A percentile compares a stretch with the other conserved stretches of the same genome.
Evolutionary conservation across 495 filamentous ascomycete genomes (phyloP).

Genomic region (Halenospora varia): DNA sequence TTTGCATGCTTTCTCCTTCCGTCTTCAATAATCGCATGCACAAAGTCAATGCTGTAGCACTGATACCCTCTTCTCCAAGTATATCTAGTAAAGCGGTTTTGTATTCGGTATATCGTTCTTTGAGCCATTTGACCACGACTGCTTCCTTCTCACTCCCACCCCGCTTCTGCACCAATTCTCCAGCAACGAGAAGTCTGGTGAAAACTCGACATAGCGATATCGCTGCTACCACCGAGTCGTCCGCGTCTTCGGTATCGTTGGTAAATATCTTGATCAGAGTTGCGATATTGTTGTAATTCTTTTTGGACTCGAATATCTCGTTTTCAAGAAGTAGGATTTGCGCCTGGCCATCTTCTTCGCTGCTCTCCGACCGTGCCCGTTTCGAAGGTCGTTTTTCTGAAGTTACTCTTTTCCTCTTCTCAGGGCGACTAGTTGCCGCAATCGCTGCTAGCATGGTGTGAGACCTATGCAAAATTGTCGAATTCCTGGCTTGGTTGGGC

Average conservation of each 20-base stretch:
- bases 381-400: constrained; percentile 31
- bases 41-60: constrained; percentile 63
- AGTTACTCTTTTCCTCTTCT: constrained; percentile 42
- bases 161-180: constrained; percentile 59
- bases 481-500: not conserved
- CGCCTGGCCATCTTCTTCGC: constrained; percentile 44
- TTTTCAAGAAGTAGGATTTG: constrained; percentile 67
- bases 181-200: constrained; percentile 72
- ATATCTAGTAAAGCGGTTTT: constrained; percentile 50
- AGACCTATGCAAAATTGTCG: not conserved
- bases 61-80: constrained; percentile 46
- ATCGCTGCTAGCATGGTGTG: constrained; percentile 20
- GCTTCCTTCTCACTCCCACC: constrained; percentile 66
- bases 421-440: constrained; percentile 1
- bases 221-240: constrained; percentile 54
- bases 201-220: constrained; percentile 90
- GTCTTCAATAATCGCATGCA: constrained; percentile 81
- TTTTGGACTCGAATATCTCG: constrained; percentile 76
- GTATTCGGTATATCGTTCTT: constrained; percentile 67
- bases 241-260: constrained; percentile 29
- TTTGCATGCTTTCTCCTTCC: constrained; percentile 58
- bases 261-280: constrained; percentile 60
- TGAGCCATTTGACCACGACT: constrained; percentile 75
- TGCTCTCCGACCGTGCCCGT: constrained; percentile 38
- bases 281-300: constrained; percentile 90